These are phyloP conservation scores for Penicillium lividum DNA, from an alignment of 495 filamentous ascomycete species.

Conservation along the genomic window DNA sequence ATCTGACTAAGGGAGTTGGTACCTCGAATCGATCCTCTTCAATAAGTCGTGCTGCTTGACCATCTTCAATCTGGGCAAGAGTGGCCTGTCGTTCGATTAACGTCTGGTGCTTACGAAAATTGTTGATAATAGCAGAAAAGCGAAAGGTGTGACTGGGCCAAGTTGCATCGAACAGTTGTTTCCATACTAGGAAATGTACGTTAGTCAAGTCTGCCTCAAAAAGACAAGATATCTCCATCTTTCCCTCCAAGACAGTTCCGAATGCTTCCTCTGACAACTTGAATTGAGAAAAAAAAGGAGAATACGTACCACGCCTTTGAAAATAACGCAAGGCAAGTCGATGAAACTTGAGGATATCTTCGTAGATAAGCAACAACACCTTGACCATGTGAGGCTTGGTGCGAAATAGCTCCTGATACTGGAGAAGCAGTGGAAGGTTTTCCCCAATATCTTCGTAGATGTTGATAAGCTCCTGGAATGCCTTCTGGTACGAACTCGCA, in stretches of 20 bases:
- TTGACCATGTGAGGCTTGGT: background rate
- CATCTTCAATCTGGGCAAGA: background rate
- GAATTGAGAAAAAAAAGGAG: background rate
- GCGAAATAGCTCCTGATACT: background rate
- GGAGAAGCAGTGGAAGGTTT: background rate
- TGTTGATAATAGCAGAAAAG: background rate
- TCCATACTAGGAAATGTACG: background rate
- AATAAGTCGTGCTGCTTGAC: background rate
- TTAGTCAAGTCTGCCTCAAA: background rate
- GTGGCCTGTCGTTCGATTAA: background rate
- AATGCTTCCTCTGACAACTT: background rate
- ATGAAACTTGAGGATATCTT: constrained; percentile 8
- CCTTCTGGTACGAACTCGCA: background rate
- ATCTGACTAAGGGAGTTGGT: too few species aligned
- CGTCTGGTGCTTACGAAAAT: background rate
- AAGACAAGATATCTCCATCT: too few species aligned
- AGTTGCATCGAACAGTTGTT: constrained; percentile 1
- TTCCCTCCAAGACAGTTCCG: too few species aligned
- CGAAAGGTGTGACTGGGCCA: background rate
- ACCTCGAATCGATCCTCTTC: background rate
- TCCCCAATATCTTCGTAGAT: background rate
- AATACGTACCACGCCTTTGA: background rate
- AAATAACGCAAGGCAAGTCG: constrained; percentile 5
- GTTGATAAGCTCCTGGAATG: background rate
- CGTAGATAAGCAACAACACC: background rate